These are phyloP conservation scores for Saccharomycopsis oosterbeekiorum DNA, from an alignment of 805 yeast species.

Conservation along the genomic window DNA sequence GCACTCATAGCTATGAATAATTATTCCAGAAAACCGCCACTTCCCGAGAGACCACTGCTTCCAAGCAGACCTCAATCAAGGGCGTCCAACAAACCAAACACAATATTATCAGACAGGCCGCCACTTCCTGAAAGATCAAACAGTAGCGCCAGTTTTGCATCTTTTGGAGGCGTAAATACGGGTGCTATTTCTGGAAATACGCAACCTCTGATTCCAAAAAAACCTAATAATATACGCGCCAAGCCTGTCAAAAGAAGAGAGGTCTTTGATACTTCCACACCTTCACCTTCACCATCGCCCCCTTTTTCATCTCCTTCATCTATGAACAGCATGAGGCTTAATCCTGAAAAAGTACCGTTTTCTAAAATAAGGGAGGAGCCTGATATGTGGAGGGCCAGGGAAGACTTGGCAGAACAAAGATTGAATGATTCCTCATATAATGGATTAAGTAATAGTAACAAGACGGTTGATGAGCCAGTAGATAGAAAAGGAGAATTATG, in stretches of 20 bases:
- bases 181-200: neutral
- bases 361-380: neutral
- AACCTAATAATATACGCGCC: neutral
- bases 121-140: conserved; percentile 6
- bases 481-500: conserved; percentile 17
- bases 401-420: neutral
- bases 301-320: neutral
- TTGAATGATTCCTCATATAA: neutral
- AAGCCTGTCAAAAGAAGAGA: neutral
- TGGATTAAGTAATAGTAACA: neutral
- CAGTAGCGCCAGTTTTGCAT: neutral
- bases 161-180: neutral
- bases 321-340: neutral
- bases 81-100: neutral
- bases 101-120: neutral
- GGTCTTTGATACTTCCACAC: neutral
- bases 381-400: neutral
- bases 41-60: neutral
- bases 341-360: neutral
- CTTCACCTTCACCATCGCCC: neutral
- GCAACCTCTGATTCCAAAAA: neutral
- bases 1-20: neutral
- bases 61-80: neutral
- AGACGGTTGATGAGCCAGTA: neutral
- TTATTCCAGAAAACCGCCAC: neutral